Conservation (phyloP, 176 grass and related monocot species). For the Lolium multiflorum region DNA sequence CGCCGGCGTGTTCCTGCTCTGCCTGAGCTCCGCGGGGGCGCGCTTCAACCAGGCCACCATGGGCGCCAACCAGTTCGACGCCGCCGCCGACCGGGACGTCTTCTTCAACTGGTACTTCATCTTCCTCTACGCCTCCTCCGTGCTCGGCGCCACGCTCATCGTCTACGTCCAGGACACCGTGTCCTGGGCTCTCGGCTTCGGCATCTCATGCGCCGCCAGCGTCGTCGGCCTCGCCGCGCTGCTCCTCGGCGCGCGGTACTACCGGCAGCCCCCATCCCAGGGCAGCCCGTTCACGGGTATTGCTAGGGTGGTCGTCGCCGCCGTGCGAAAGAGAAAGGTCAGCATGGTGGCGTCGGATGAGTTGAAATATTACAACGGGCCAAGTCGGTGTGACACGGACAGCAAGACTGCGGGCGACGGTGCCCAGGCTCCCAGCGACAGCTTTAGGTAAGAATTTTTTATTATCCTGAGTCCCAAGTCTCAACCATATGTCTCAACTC, state of each 20-base stretch:
- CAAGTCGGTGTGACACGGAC: neutral
- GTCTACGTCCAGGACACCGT: slow-evolving; percentile 74
- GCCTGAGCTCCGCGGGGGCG: slow-evolving; percentile 62
- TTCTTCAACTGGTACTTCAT: slow-evolving; percentile 93
- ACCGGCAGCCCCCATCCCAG: slow-evolving; percentile 36
- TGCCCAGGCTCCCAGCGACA: slow-evolving; percentile 38
- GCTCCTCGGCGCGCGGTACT: slow-evolving; percentile 59
- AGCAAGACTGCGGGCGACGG: slow-evolving; percentile 7
- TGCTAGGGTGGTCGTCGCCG: slow-evolving; percentile 59
- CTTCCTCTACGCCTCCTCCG: slow-evolving; percentile 52
- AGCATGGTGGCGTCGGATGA: neutral
- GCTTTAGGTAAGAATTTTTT: slow-evolving; percentile 57
- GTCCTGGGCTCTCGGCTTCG: slow-evolving; percentile 65
- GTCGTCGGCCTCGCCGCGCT: slow-evolving; percentile 48
- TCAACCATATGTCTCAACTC: no score
- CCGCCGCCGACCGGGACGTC: slow-evolving; percentile 51
- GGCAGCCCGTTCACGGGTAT: slow-evolving; percentile 80
- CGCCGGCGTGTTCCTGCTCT: slow-evolving; percentile 47
- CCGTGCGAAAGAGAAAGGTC: slow-evolving; percentile 58
- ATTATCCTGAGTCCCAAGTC: neutral
- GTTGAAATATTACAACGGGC: slow-evolving; percentile 49
- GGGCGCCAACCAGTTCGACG: slow-evolving; percentile 79
- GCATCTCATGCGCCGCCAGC: slow-evolving; percentile 34
- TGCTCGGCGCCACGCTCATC: slow-evolving; percentile 58
- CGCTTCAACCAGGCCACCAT: slow-evolving; percentile 76